Conservation (phyloP, 106 monocot species). For the Vanilla planifolia region DNA sequence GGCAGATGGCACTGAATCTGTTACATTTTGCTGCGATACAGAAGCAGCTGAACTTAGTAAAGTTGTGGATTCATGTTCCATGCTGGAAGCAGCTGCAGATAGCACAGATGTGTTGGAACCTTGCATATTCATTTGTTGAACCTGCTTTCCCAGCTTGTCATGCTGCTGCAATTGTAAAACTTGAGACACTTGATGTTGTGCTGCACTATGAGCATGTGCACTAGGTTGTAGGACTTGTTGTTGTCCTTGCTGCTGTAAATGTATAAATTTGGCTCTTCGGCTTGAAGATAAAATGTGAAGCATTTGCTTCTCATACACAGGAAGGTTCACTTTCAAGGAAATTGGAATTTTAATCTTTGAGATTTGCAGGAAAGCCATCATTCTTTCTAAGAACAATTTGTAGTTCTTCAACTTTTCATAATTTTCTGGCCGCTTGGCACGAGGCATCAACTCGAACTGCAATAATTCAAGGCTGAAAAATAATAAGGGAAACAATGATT, state of each 20-base stretch:
- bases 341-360: slow-evolving; percentile 20
- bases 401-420: slow-evolving; percentile 33
- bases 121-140: slow-evolving; percentile 44
- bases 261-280: slow-evolving; percentile 17
- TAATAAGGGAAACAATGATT: not conserved
- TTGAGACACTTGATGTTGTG: slow-evolving; percentile 50
- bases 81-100: slow-evolving; percentile 17
- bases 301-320: slow-evolving; percentile 54
- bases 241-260: slow-evolving; percentile 35
- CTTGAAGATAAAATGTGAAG: slow-evolving; percentile 29
- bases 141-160: slow-evolving; percentile 55
- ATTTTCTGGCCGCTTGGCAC: slow-evolving; percentile 25
- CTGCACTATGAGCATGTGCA: slow-evolving; percentile 25
- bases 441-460: slow-evolving; percentile 12
- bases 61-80: slow-evolving; percentile 46
- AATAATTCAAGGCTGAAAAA: slow-evolving; percentile 12
- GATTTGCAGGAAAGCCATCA: slow-evolving; percentile 24
- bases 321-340: slow-evolving; percentile 33
- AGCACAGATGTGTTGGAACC: slow-evolving; percentile 38
- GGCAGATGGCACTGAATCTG: slow-evolving; percentile 27
- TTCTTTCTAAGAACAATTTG: slow-evolving; percentile 24
- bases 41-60: slow-evolving; percentile 29
- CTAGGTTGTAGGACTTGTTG: slow-evolving; percentile 50
- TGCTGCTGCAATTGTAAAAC: slow-evolving; percentile 47
- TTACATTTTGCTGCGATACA: slow-evolving; percentile 35